phyloP scores from a whole-genome alignment of 2,329 filamentous ascomycete genomes.

The Ramularia endophylla region DNA sequence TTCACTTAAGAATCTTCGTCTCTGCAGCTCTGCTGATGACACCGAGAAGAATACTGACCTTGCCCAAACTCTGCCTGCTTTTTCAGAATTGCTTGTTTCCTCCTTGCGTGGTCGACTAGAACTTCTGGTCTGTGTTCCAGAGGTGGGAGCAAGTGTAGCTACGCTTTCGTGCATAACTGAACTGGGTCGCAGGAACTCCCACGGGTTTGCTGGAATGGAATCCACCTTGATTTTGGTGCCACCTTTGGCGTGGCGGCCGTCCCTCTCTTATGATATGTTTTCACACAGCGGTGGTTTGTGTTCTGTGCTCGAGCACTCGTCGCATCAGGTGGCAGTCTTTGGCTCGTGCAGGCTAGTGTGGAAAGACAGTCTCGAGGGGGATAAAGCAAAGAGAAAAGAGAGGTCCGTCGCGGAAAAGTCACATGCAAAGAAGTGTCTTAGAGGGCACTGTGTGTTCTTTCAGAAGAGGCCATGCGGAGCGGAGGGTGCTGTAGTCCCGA shows the following conservation, averaged over 20 bases:
- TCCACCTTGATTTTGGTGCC: conserved; percentile 26
- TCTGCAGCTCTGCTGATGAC: too few species aligned
- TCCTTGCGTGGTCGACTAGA: conserved; percentile 24
- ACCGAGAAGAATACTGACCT: too few species aligned
- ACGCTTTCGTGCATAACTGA: conserved; percentile 19
- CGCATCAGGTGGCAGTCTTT: background rate
- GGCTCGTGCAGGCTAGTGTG: background rate
- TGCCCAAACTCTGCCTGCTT: conserved; percentile 41
- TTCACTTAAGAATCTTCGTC: too few species aligned
- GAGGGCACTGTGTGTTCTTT: conserved; percentile 5
- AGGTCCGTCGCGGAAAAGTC: conserved; percentile 7
- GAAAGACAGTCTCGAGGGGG: conserved; percentile 4
- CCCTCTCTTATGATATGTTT: background rate
- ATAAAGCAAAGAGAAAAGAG: conserved; percentile 6
- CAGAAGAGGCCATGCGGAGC: too few species aligned
- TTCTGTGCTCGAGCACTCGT: background rate
- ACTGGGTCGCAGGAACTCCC: conserved; percentile 24
- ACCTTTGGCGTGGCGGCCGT: conserved; percentile 8
- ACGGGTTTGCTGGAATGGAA: conserved; percentile 29
- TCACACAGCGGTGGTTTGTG: background rate
- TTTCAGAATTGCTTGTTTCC: conserved; percentile 33
- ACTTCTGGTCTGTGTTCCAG: conserved; percentile 15
- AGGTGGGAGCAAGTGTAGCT: conserved; percentile 15
- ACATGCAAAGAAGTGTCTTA: conserved; percentile 17
- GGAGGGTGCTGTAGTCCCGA: too few species aligned